Evolutionary conservation across 306 rosid genomes (phyloP).

Genomic region (Pterocarpus santalinus): DNA sequence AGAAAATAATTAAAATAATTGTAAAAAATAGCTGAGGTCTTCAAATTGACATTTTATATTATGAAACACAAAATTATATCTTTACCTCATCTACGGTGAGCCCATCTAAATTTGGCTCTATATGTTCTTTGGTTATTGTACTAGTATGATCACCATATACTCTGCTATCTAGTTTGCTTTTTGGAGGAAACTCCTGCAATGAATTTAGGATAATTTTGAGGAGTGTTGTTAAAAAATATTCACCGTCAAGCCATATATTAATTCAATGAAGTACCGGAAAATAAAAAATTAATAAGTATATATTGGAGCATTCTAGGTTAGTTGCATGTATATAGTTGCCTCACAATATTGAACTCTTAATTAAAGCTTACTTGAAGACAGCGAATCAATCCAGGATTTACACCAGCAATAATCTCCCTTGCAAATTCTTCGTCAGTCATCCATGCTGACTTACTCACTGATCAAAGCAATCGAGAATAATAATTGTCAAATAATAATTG

Average conservation of each 20-base stretch:
- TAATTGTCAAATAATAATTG: background rate
- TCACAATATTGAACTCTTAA: background rate
- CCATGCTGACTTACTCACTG: slow-evolving; percentile 76
- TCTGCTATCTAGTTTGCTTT: slow-evolving; percentile 61
- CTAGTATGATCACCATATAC: slow-evolving; percentile 72
- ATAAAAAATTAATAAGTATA: too few species aligned
- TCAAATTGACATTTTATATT: background rate
- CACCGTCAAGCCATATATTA: background rate
- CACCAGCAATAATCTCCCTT: slow-evolving; percentile 88
- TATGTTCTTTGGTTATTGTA: slow-evolving; percentile 57
- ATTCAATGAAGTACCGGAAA: background rate
- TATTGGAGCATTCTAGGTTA: too few species aligned
- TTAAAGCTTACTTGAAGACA: slow-evolving; percentile 42
- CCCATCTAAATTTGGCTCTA: slow-evolving; percentile 58
- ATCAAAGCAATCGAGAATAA: background rate
- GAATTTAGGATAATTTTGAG: background rate
- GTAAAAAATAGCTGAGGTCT: too few species aligned
- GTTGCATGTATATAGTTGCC: too few species aligned
- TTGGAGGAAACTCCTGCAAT: slow-evolving; percentile 56
- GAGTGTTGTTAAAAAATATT: too few species aligned
- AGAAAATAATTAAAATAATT: too few species aligned
- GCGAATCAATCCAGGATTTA: slow-evolving; percentile 60
- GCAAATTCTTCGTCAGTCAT: slow-evolving; percentile 85
- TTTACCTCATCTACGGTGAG: slow-evolving; percentile 64
- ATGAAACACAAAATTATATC: background rate